Conservation (phyloP, 371 early-diverging fungal genomes). For the Cokeromyces recurvatus region DNA sequence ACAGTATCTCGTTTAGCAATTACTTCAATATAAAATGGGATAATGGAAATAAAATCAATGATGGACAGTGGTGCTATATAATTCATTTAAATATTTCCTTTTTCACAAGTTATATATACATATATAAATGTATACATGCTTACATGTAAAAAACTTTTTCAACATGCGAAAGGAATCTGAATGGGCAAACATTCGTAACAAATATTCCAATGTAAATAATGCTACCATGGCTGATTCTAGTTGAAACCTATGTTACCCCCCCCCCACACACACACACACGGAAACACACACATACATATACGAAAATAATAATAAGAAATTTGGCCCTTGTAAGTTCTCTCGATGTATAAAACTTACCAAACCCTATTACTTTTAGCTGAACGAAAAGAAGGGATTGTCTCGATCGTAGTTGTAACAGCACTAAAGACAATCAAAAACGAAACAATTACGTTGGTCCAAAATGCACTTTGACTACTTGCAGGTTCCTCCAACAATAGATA, state of each 20-base stretch:
- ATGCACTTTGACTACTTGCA: conserved; percentile 66
- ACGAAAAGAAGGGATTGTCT: conserved; percentile 79
- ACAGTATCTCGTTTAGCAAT: conserved; percentile 66
- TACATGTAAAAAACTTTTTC: conserved; percentile 31
- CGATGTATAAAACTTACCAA: too few species aligned
- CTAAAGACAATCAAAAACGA: conserved; percentile 71
- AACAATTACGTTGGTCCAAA: conserved; percentile 71
- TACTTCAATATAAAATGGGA: conserved; percentile 80
- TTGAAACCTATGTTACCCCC: conserved; percentile 71
- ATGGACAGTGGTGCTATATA: conserved; percentile 63
- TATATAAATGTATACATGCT: too few species aligned
- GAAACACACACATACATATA: too few species aligned
- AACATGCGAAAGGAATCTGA: conserved; percentile 19
- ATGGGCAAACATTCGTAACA: conserved; percentile 53
- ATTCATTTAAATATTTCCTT: too few species aligned
- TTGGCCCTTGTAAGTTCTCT: too few species aligned
- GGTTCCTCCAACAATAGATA: conserved; percentile 71
- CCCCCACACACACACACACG: too few species aligned
- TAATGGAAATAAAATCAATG: conserved; percentile 76
- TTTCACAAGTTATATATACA: too few species aligned
- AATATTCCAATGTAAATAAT: conserved; percentile 75
- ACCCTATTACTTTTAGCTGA: conserved; percentile 51
- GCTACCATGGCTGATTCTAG: conserved; percentile 75
- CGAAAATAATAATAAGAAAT: too few species aligned
- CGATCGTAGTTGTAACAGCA: conserved; percentile 78